Conservation (phyloP, 2,329 filamentous ascomycete species). For the Alternaria gansuensis region DNA sequence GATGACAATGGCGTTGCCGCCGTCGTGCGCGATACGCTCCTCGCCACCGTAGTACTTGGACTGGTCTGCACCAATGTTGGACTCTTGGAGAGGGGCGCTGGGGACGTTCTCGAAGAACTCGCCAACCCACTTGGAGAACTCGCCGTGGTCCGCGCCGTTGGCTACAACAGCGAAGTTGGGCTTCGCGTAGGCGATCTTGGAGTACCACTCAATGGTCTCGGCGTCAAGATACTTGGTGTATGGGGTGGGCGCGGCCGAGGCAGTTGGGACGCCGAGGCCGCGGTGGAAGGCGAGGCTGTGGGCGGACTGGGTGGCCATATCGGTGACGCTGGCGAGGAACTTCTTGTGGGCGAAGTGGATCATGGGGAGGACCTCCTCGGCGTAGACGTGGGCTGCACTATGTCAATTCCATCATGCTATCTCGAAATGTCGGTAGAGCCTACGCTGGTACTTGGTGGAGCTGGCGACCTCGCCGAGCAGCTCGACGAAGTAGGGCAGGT, state of each 20-base stretch:
- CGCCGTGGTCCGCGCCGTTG: slow-evolving; percentile 80
- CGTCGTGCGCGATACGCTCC: slow-evolving; percentile 81
- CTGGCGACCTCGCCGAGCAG: slow-evolving; percentile 90
- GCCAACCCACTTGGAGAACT: slow-evolving; percentile 87
- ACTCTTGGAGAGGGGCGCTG: slow-evolving; percentile 56
- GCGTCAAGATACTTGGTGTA: slow-evolving; percentile 82
- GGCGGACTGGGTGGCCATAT: slow-evolving; percentile 83
- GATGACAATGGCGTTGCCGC: slow-evolving; percentile 84
- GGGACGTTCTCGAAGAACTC: slow-evolving; percentile 86
- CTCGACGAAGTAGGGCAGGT: slow-evolving; percentile 97
- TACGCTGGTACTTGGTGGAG: slow-evolving; percentile 82
- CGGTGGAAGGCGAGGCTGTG: slow-evolving; percentile 91
- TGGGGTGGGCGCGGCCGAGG: slow-evolving; percentile 75
- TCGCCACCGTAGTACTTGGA: slow-evolving; percentile 95
- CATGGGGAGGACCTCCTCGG: slow-evolving; percentile 83
- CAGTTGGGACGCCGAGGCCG: slow-evolving; percentile 82
- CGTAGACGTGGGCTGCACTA: slow-evolving; percentile 79
- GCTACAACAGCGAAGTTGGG: slow-evolving; percentile 90
- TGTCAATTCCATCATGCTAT: slow-evolving; percentile 20
- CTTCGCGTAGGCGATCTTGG: slow-evolving; percentile 83
- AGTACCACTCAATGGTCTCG: slow-evolving; percentile 77
- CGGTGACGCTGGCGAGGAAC: slow-evolving; percentile 68
- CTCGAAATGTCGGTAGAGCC: slow-evolving; percentile 29
- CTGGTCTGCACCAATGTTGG: slow-evolving; percentile 66
- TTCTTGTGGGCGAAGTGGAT: slow-evolving; percentile 81